Evolutionary conservation across 768 basidiomycete species (phyloP).

Genomic region (Hypsizygus marmoreus): DNA sequence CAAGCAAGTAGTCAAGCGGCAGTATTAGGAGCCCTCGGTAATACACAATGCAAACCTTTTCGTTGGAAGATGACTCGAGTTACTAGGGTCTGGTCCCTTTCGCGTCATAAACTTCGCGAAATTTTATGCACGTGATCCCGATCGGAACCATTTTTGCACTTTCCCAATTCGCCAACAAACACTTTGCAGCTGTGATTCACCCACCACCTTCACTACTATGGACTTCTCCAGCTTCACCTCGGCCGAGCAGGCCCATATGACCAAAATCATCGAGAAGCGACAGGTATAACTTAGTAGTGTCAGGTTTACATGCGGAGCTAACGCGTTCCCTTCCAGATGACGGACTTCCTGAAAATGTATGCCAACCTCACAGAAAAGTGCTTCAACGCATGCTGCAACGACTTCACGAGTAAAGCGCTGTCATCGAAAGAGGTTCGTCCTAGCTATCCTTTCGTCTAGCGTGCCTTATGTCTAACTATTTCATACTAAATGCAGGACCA

Average conservation of each 20-base stretch:
- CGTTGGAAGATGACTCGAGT: background rate
- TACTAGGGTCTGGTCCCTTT: no score
- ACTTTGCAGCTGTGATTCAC: conserved; percentile 12
- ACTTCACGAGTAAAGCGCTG: conserved; percentile 94
- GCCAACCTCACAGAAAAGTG: conserved; percentile 94
- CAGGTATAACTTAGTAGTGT: conserved; percentile 58
- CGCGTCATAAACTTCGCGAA: conserved; percentile 2
- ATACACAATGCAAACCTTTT: no score
- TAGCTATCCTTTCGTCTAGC: background rate
- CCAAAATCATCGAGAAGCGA: conserved; percentile 91
- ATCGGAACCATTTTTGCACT: conserved; percentile 3
- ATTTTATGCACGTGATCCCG: conserved; percentile 7
- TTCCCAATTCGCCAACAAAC: conserved; percentile 15
- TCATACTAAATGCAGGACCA: conserved; percentile 59
- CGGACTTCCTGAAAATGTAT: conserved; percentile 96
- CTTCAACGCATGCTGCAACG: conserved; percentile 93
- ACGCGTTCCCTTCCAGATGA: conserved; percentile 66
- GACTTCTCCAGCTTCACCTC: conserved; percentile 89
- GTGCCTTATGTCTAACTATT: conserved; percentile 2
- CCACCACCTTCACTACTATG: conserved; percentile 46
- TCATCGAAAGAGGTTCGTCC: conserved; percentile 83
- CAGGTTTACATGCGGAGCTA: background rate
- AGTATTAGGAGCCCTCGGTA: no score
- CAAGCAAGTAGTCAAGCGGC: no score
- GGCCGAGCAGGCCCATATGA: conserved; percentile 96